Conservation (phyloP, 805 yeast species). For the Ogataea haglerorum region DNA sequence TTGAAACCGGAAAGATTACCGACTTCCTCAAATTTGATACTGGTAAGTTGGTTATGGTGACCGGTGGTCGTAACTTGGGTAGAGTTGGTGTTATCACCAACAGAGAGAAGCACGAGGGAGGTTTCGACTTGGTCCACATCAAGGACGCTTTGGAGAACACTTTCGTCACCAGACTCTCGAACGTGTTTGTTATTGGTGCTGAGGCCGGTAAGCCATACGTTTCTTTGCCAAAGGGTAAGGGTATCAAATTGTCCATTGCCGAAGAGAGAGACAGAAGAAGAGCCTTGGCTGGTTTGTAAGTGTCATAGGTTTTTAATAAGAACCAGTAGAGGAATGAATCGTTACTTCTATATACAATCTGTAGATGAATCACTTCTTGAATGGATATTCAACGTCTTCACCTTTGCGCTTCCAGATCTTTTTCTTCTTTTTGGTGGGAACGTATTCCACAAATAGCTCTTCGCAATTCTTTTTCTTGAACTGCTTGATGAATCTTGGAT, state of each 20-base stretch:
- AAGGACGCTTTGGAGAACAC: constrained; percentile 93
- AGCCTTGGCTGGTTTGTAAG: constrained; percentile 65
- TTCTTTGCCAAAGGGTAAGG: constrained; percentile 98
- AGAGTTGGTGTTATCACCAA: constrained; percentile 93
- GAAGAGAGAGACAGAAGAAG: constrained; percentile 99
- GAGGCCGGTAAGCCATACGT: constrained; percentile 93
- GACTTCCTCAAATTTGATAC: constrained; percentile 89
- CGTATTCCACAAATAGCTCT: constrained; percentile 82
- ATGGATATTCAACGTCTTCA: constrained; percentile 82
- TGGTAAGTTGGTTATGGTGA: constrained; percentile 87
- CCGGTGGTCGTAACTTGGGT: constrained; percentile 99
- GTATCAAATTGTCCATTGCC: constrained; percentile 91
- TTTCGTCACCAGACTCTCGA: constrained; percentile 89
- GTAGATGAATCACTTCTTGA: constrained; percentile 38
- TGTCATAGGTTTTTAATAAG: constrained; percentile 11
- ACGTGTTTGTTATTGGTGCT: constrained; percentile 87
- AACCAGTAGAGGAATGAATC: constrained; percentile 12
- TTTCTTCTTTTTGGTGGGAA: constrained; percentile 77
- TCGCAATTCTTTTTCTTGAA: constrained; percentile 69
- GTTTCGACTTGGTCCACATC: constrained; percentile 95
- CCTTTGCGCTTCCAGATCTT: constrained; percentile 90
- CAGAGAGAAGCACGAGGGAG: constrained; percentile 98
- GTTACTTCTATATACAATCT: constrained; percentile 7
- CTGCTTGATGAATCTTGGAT: constrained; percentile 77
- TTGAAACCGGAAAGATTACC: constrained; percentile 91